phyloP scores from a whole-genome alignment of 441 rosid species.

The Arabidopsis hybrid region DNA sequence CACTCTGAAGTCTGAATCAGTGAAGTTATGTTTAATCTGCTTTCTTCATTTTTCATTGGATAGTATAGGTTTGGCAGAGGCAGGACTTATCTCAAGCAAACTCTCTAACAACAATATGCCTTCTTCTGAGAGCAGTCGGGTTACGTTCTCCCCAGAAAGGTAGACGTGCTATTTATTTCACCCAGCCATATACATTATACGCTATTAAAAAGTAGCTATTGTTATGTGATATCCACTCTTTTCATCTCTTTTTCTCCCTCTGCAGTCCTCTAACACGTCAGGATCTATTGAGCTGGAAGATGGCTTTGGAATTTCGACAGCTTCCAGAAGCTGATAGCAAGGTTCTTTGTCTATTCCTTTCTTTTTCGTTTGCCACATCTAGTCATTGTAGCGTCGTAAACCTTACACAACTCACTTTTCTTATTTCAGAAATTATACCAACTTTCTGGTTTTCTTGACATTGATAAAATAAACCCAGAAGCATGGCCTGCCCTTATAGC shows the following conservation, averaged over 20 bases:
- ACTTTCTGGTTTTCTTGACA: slow-evolving; percentile 87
- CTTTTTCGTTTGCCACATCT: slow-evolving; percentile 18
- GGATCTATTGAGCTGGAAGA: slow-evolving; percentile 97
- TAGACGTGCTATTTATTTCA: slow-evolving; percentile 36
- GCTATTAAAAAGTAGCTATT: background rate
- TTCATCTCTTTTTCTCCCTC: slow-evolving; percentile 25
- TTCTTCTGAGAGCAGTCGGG: slow-evolving; percentile 52
- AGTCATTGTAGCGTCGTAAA: slow-evolving; percentile 12
- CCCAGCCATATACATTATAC: slow-evolving; percentile 4
- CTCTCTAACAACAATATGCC: slow-evolving; percentile 75
- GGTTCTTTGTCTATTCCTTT: slow-evolving; percentile 51
- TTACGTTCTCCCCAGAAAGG: slow-evolving; percentile 84
- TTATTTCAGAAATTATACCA: slow-evolving; percentile 64
- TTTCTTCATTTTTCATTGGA: slow-evolving; percentile 38
- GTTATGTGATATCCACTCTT: slow-evolving; percentile 23
- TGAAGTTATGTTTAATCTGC: slow-evolving; percentile 3
- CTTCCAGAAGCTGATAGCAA: slow-evolving; percentile 87
- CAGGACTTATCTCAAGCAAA: slow-evolving; percentile 94
- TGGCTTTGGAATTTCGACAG: slow-evolving; percentile 84
- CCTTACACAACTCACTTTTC: slow-evolving; percentile 27
- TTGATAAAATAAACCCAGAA: slow-evolving; percentile 78
- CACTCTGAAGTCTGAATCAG: slow-evolving; percentile 14
- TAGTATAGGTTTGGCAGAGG: slow-evolving; percentile 93
- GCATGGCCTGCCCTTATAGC: slow-evolving; percentile 97
- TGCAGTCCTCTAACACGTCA: slow-evolving; percentile 87